Base-by-base conservation (phyloP, 352 stramenopile genomes). In the Pythium plurisporium region DNA sequence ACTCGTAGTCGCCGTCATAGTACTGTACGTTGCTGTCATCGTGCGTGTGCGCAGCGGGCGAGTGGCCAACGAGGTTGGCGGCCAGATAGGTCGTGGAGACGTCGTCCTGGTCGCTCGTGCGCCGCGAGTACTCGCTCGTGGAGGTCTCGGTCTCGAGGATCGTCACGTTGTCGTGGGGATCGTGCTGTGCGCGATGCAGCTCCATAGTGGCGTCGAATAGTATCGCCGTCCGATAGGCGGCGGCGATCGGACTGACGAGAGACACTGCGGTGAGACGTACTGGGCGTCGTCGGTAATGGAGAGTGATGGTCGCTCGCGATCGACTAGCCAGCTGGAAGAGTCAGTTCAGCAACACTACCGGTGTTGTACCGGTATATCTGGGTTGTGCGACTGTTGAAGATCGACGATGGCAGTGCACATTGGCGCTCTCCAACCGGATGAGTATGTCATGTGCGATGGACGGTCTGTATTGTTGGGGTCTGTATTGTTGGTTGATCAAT, bases 81-180 rank as follows among this genome's bases (percentile, higher is more conserved):
- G 62, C 55, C 31, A 72, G 37, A 25, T 69, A 71, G 34, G 59
- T 51, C 22, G 66, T 66, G 19, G 67, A 74, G 19, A 55, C 52
- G 40, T 41, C 59, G 36, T 59, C 52, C 23, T 41, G 55, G 41
- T 59, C 67, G 37, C 49, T 54, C 25, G 37, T 46, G 52, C 46
- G 55, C 33, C 46, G 40, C 12, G 58, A 42, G 48, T 62, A 65
- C 27, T 50, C 56, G 19, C 60, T 65, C 19, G 56, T 42, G 40
- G 45, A 62, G 3, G 56, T 70, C 26, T 70, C 66, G 7, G 56
- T 73, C 53, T 73, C 66, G 41, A 73, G 62, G 41, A 73, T 62
- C 43, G 62, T 65, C 14, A 73, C 50, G 62, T 67, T 67, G 7
- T 59, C 34, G 31, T 59, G 43, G 19, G 17, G 8, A 26, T 40